Evolutionary conservation across 176 grass and related monocot genomes (phyloP).

Genomic region (Ensete glaucum): DNA sequence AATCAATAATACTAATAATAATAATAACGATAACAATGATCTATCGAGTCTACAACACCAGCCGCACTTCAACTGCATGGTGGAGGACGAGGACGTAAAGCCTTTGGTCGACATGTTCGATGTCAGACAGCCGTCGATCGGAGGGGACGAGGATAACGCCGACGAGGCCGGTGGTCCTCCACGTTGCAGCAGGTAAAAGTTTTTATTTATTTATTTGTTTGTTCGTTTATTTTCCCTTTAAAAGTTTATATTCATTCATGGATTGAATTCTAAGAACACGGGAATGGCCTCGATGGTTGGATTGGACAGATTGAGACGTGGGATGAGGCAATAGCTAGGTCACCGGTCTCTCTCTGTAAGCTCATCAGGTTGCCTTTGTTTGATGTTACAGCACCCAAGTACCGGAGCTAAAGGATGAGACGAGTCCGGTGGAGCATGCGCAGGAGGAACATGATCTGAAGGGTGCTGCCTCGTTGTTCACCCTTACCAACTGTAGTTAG

Average conservation of each 20-base stretch:
- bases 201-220: too few species aligned
- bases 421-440: background rate
- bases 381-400: too few species aligned
- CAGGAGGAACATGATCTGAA: slow-evolving; percentile 7
- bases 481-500: slow-evolving; percentile 1
- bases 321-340: too few species aligned
- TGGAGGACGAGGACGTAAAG: background rate
- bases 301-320: too few species aligned
- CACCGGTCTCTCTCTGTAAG: too few species aligned
- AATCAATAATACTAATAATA: background rate
- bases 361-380: too few species aligned
- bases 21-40: background rate
- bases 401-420: background rate
- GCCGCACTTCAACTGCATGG: background rate
- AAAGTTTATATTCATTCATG: too few species aligned
- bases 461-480: slow-evolving; percentile 1
- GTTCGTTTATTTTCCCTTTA: too few species aligned
- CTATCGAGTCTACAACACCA: background rate
- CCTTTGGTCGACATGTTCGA: background rate
- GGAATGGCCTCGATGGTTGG: too few species aligned
- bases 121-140: background rate
- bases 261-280: too few species aligned
- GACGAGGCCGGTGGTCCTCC: too few species aligned
- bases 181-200: too few species aligned
- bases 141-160: background rate